These are phyloP conservation scores for Quercus dentata DNA, from an alignment of 306 rosid genomes.

Conservation along the genomic window DNA sequence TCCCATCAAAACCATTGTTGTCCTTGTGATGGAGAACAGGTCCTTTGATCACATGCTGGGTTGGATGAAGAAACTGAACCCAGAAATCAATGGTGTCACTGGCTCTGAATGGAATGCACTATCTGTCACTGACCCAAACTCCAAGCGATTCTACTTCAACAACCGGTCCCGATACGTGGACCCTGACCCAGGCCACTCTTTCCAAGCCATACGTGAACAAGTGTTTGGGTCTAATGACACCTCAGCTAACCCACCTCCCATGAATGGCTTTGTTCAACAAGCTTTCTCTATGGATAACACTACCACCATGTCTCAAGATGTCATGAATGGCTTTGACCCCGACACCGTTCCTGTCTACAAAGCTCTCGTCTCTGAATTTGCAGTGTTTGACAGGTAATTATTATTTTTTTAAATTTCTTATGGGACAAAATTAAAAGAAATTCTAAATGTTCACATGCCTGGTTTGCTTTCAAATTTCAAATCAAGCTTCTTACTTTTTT, in stretches of 20 bases:
- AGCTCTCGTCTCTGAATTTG: constrained; percentile 71
- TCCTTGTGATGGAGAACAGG: constrained; percentile 87
- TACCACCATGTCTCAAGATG: constrained; percentile 43
- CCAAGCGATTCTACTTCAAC: constrained; percentile 43
- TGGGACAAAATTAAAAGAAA: no score
- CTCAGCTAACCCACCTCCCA: constrained; percentile 52
- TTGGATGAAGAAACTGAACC: constrained; percentile 85
- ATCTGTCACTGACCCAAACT: constrained; percentile 46
- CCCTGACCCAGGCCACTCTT: constrained; percentile 94
- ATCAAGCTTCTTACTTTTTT: no score
- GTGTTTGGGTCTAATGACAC: constrained; percentile 58
- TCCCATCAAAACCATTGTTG: constrained; percentile 77
- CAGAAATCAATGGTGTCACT: constrained; percentile 67
- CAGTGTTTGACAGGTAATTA: constrained; percentile 77
- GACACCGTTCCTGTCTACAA: constrained; percentile 56
- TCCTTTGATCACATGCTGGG: constrained; percentile 98
- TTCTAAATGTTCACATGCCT: no score
- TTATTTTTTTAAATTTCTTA: no score
- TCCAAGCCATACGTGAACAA: constrained; percentile 79
- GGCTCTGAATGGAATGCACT: constrained; percentile 53
- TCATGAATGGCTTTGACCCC: constrained; percentile 79
- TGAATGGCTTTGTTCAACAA: constrained; percentile 88
- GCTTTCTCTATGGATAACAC: constrained; percentile 76
- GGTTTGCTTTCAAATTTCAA: no score
- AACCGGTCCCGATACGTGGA: constrained; percentile 55